Evolutionary conservation across 345 rosid genomes (phyloP).

Genomic region (Eucalyptus caleyi): DNA sequence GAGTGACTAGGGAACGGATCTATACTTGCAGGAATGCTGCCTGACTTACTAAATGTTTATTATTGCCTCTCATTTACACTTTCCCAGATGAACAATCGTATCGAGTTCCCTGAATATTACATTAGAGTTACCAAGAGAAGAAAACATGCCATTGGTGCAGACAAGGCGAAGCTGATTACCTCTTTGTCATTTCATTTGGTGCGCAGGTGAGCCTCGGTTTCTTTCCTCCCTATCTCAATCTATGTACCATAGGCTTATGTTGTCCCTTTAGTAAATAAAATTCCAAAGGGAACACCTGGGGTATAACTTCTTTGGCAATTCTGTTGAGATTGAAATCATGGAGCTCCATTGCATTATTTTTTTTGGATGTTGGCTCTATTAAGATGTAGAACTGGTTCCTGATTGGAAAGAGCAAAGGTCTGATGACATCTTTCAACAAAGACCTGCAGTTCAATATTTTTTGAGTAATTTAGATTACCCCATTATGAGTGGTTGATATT

Average conservation of each 20-base stretch:
- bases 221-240: background rate
- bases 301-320: background rate
- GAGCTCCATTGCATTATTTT: background rate
- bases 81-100: conserved; percentile 33
- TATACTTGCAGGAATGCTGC: background rate
- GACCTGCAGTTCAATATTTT: background rate
- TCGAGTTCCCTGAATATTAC: conserved; percentile 21
- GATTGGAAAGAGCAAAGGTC: background rate
- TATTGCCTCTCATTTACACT: background rate
- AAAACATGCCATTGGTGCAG: conserved; percentile 38
- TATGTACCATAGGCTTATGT: background rate
- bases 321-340: background rate
- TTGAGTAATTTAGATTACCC: background rate
- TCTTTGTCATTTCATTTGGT: conserved; percentile 49
- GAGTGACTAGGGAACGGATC: background rate
- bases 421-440: background rate
- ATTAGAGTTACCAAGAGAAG: conserved; percentile 55
- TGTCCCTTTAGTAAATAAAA: background rate
- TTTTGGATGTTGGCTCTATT: background rate
- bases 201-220: conserved; percentile 26
- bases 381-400: background rate
- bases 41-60: background rate
- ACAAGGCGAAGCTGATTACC: conserved; percentile 31
- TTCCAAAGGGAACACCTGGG: background rate
- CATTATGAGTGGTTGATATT: background rate